Evolutionary conservation across 2,329 filamentous ascomycete genomes (phyloP), one percentile per base, ranked within the genome.

Genomic region (Exophiala bonariae): DNA sequence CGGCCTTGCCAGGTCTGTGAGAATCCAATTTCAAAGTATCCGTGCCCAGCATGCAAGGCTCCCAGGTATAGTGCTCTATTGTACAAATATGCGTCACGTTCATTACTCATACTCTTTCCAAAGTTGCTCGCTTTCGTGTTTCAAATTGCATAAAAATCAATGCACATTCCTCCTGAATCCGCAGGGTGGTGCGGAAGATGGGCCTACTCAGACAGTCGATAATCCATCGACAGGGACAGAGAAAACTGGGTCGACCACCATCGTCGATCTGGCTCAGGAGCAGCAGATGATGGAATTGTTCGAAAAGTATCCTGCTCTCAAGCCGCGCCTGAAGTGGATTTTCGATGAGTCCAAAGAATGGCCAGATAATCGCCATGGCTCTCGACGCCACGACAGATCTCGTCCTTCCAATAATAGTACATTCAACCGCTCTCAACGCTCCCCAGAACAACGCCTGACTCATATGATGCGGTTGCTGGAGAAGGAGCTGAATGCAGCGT

Each of bases 61-160:
- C 53, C 55, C 40, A 66, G 64, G 63, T 64, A 54, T 39, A 59
- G 44, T 23, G 31, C 39, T 35, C 14, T 42, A 34, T 30, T 18
- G 6, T 45, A 7, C 20, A 36, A 6, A 23, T 43, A 16, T 49
- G n/a, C 13, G 41, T 26, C 31, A 7, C 26, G 22, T 10, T 41
- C 30, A 46, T 48, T 49, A 37, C 43, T 20, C 31, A 30, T 41
- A n/a, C n/a, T n/a, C 38, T 35, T 26, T 10, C 40, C 41, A 18
- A 52, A 75, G 72, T 53, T 75, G 73, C 46, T 75, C 72, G 8
- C 64, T 75, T 30, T 62, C 59, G 23, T 75, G 73, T 56, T 70
- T 69, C 30, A 67, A 73, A 44, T 61, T 64, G 4, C 72, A 75
- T 56, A 72, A 73, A 56, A 63, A 64, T 14, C 66, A 66, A 47